Percentiles rank a stretch among this genome's conserved stretches.
These are phyloP conservation scores for Cercospora sp. DNA, from an alignment of 2,329 filamentous ascomycete species.

Conservation along the genomic window DNA sequence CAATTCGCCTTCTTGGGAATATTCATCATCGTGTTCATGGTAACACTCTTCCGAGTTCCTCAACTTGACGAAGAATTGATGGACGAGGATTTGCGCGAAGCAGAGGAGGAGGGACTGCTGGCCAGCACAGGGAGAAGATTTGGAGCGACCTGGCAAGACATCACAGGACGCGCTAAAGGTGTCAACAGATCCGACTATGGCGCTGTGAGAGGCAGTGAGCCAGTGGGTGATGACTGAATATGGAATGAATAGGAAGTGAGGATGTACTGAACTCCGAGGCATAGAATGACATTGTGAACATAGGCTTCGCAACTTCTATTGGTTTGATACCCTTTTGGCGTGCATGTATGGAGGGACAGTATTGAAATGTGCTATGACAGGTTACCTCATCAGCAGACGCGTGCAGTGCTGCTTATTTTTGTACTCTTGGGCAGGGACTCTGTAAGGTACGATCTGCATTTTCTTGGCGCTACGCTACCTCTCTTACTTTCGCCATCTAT, in stretches of 20 bases:
- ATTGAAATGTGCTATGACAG: background rate
- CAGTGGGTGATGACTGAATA: constrained; percentile 1
- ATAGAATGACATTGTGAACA: constrained; percentile 4
- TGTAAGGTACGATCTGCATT: background rate
- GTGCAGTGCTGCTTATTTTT: background rate
- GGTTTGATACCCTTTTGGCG: constrained; percentile 8
- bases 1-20: constrained; percentile 85
- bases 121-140: constrained; percentile 80
- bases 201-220: constrained; percentile 10
- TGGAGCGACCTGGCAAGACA: constrained; percentile 84
- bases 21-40: constrained; percentile 78
- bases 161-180: constrained; percentile 60
- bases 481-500: background rate
- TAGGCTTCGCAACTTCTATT: background rate
- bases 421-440: background rate
- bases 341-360: background rate
- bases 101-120: constrained; percentile 89
- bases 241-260: background rate
- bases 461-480: background rate
- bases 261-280: constrained; percentile 8
- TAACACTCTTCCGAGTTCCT: constrained; percentile 77
- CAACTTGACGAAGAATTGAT: constrained; percentile 72
- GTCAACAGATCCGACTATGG: constrained; percentile 30
- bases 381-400: background rate
- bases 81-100: constrained; percentile 85